Evolutionary conservation across 75 land plant genomes (phyloP).

Genomic region (Adiantum capillusveneris): DNA sequence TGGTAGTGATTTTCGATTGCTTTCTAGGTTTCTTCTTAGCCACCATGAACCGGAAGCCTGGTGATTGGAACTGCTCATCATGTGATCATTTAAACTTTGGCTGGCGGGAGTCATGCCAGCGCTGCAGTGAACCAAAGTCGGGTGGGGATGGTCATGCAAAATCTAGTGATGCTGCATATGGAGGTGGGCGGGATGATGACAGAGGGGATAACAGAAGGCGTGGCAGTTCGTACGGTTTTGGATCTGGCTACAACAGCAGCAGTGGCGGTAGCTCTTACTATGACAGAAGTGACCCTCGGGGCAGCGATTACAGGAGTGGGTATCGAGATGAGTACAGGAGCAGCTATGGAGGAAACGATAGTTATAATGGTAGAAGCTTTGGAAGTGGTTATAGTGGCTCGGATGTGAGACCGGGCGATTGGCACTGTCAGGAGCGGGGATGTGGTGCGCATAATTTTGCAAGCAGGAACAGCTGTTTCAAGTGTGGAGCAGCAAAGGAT

Average conservation of each 20-base stretch:
- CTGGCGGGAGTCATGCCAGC: slow-evolving; percentile 76
- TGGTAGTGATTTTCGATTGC: too few species aligned
- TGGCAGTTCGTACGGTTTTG: slow-evolving; percentile 9
- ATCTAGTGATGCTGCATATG: slow-evolving; percentile 1
- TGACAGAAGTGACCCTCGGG: neutral
- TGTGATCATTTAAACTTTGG: slow-evolving; percentile 87
- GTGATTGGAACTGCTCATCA: slow-evolving; percentile 90
- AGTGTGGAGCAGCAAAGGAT: slow-evolving; percentile 69
- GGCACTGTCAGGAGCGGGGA: slow-evolving; percentile 61
- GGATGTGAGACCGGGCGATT: slow-evolving; percentile 86
- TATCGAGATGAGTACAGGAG: slow-evolving; percentile 19
- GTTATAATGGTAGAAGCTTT: slow-evolving; percentile 1
- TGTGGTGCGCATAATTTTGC: slow-evolving; percentile 93
- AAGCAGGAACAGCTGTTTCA: slow-evolving; percentile 86
- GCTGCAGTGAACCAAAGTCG: slow-evolving; percentile 61
- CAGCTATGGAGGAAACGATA: slow-evolving; percentile 7
- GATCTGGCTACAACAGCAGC: neutral
- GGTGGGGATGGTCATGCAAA: slow-evolving; percentile 15
- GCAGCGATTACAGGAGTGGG: neutral
- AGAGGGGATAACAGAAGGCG: neutral
- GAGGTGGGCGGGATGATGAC: slow-evolving; percentile 5
- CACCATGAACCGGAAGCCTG: slow-evolving; percentile 75
- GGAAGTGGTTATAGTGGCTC: slow-evolving; percentile 34
- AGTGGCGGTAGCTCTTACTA: slow-evolving; percentile 5
- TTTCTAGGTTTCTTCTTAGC: too few species aligned